Evolutionary conservation across 257 asterid genomes (phyloP).

Genomic region (Craterostigma plantagineum): DNA sequence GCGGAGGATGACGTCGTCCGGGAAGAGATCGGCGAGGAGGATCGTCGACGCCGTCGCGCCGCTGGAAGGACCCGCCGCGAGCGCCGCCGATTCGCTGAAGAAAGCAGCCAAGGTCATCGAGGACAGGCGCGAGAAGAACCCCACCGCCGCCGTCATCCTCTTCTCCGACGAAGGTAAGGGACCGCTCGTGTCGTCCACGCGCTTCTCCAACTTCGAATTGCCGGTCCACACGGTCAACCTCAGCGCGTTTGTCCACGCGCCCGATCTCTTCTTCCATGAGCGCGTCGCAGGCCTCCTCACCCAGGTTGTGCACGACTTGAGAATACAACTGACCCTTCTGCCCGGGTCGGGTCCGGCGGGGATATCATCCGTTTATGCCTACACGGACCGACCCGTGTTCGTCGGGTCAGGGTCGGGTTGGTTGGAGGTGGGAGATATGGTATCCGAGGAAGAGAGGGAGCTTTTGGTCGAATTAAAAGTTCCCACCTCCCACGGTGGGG

Average conservation of each 20-base stretch:
- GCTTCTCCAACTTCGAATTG: constrained; percentile 18
- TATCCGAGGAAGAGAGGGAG: constrained; percentile 45
- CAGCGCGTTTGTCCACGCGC: constrained; percentile 16
- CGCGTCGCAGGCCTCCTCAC: constrained; percentile 19
- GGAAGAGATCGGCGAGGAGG: constrained; percentile 47
- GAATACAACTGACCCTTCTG: constrained; percentile 22
- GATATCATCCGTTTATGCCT: constrained; percentile 34
- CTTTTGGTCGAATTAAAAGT: constrained; percentile 48
- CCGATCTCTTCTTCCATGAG: constrained; percentile 20
- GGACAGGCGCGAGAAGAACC: constrained; percentile 80
- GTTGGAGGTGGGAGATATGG: constrained; percentile 32
- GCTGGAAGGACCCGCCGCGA: constrained; percentile 38
- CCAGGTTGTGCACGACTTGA: constrained; percentile 27
- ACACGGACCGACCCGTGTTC: constrained; percentile 15
- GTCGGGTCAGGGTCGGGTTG: constrained; percentile 48
- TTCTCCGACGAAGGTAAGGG: constrained; percentile 22
- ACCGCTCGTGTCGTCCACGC: constrained; percentile 23
- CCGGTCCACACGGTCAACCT: constrained; percentile 33
- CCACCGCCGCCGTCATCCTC: constrained; percentile 31
- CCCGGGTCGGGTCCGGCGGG: constrained; percentile 35
- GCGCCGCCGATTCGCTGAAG: constrained; percentile 56
- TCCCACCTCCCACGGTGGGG: constrained; percentile 30
- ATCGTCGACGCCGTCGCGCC: constrained; percentile 56
- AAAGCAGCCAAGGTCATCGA: constrained; percentile 88
- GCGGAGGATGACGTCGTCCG: constrained; percentile 47